phyloP scores from a whole-genome alignment of 805 yeast species.

The Ogataea sp. region DNA sequence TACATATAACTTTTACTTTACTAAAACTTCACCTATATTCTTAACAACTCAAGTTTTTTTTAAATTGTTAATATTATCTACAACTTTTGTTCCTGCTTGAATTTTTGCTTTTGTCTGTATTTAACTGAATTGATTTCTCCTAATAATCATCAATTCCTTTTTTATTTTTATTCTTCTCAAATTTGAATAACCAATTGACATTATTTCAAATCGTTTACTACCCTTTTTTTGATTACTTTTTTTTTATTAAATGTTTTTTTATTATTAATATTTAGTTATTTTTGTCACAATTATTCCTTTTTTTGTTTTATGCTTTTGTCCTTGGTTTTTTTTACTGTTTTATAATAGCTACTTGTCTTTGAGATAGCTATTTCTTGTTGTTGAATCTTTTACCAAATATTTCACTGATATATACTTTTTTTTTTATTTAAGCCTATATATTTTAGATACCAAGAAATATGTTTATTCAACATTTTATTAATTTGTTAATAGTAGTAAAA shows the following conservation, averaged over 20 bases:
- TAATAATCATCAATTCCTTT: background rate
- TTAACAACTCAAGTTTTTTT: too few relatives aligned
- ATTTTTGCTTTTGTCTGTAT: background rate
- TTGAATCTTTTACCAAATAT: background rate
- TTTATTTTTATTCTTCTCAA: background rate
- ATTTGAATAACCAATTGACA: too few relatives aligned
- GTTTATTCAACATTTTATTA: too few relatives aligned
- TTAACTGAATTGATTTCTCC: background rate
- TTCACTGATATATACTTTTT: too few relatives aligned
- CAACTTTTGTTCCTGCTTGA: slow-evolving; percentile 1
- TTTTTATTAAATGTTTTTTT: background rate
- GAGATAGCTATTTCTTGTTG: background rate
- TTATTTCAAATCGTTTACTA: background rate
- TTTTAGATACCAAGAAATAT: too few relatives aligned
- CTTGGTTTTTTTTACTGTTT: background rate
- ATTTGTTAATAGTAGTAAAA: too few relatives aligned
- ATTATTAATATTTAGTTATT: background rate
- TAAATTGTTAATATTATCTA: background rate
- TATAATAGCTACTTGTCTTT: background rate
- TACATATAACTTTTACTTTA: background rate
- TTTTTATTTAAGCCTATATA: too few relatives aligned
- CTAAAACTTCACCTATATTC: background rate
- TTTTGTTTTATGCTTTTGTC: background rate
- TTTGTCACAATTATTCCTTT: background rate
- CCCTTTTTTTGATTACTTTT: background rate